These are phyloP conservation scores for Didymella arachidicola DNA, from an alignment of 2,329 filamentous ascomycete genomes.

Conservation along the genomic window DNA sequence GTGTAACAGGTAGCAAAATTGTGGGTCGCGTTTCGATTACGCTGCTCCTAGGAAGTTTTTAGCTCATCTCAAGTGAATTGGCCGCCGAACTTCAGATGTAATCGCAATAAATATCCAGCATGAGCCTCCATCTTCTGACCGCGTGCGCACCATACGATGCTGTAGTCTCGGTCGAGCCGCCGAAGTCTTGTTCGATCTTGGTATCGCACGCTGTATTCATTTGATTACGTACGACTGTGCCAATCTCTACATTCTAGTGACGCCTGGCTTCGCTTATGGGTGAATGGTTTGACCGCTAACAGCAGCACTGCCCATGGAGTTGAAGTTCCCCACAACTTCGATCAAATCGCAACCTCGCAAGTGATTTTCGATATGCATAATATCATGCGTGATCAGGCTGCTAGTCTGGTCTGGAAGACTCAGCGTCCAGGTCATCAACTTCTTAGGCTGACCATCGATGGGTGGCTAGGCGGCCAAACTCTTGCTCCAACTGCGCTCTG, in stretches of 20 bases:
- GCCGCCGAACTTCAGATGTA: not conserved
- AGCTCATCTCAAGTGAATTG: constrained; percentile 1
- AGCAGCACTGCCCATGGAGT: constrained; percentile 4
- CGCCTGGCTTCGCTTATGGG: not conserved
- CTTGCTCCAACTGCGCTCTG: constrained; percentile 4
- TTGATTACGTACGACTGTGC: not conserved
- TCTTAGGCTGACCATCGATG: not conserved
- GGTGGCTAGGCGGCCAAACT: constrained; percentile 8
- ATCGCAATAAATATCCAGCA: no score
- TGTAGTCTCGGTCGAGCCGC: not conserved
- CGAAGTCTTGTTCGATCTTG: not conserved
- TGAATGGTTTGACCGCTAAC: not conserved
- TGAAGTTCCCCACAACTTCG: not conserved
- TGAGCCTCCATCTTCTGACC: not conserved
- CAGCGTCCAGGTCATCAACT: constrained; percentile 1
- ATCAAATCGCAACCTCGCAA: not conserved
- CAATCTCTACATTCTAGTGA: not conserved
- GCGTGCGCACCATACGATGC: not conserved
- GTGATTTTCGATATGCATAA: not conserved
- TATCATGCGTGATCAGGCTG: not conserved
- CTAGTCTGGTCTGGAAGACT: not conserved
- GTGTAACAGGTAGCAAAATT: no score
- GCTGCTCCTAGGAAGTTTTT: not conserved
- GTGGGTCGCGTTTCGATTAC: no score
- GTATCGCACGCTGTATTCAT: not conserved